Conservation (phyloP, 129 eudicot genomes). For the sunflower (Helianthus annuus) region DNA sequence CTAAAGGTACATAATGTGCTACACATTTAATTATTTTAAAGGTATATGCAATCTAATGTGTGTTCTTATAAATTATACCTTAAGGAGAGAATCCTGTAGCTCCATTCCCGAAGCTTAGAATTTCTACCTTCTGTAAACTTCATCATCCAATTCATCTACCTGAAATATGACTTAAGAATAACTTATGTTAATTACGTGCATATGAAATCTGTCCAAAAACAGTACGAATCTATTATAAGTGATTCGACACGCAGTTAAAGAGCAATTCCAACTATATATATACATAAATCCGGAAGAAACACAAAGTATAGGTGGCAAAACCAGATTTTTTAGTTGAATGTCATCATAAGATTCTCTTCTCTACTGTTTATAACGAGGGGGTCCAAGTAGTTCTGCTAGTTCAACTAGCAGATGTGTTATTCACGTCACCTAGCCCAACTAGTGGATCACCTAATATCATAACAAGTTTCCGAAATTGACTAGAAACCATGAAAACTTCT, state of each 20-base stretch:
- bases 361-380: too few relatives aligned
- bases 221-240: neutral
- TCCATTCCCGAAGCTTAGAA: slow-evolving; percentile 18
- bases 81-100: slow-evolving; percentile 17
- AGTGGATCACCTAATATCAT: too few relatives aligned
- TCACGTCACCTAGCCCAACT: too few relatives aligned
- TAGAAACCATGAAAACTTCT: neutral
- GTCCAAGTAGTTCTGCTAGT: too few relatives aligned
- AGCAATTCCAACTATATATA: neutral
- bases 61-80: slow-evolving; percentile 23
- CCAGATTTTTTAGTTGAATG: too few relatives aligned
- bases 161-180: slow-evolving; percentile 18
- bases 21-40: slow-evolving; percentile 1
- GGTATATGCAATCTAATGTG: slow-evolving; percentile 9
- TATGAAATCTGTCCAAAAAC: neutral
- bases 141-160: slow-evolving; percentile 12
- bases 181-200: neutral
- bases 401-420: too few relatives aligned
- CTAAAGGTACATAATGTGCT: slow-evolving; percentile 6
- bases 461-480: neutral
- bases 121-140: slow-evolving; percentile 7
- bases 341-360: too few relatives aligned
- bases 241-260: too few relatives aligned
- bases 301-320: neutral
- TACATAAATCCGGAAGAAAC: neutral